Base-by-base conservation (phyloP, 768 basidiomycete species). In the Tephrocybe rancida region DNA sequence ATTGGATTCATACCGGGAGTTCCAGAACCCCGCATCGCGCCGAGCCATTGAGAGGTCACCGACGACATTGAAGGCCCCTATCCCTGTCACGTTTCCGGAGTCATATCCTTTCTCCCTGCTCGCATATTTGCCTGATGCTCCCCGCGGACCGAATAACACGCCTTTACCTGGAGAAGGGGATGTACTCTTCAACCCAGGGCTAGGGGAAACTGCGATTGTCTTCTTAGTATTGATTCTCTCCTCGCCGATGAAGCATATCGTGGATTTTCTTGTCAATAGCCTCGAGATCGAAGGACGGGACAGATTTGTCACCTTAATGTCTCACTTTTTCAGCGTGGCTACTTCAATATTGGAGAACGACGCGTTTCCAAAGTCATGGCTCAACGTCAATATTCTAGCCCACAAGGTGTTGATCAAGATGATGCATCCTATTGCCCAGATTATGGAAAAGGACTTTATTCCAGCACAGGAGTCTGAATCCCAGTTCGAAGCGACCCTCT, bases 21-120 rank as follows among this genome's bases (percentile, higher is more conserved):
- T 92, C 42, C 85, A 89, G 60, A 85, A 72, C 59, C 75, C 85
- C 0, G 80, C 76, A 0, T 89, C 88, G 18, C 79, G 78, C 35
- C 82, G 81, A 48, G 84, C 86, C 1, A 81, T 98, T 41, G 87
- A 89, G 62, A 84, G 81, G 43, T 79, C 87, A 0, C 75, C 78
- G 1, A 77, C 82, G 2, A 85, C 87, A 2, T 71, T 77, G 24
- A 82, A 85, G 44, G 71, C 85, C 19, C 65, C 75, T 1, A 66
- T 80, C 2, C 95, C 94, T 0, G 85, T 91, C 39, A 88, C 90
- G 1, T 98, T 98, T 72, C 96, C 96, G 0, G 90, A 94, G 58
- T 88, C 95, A 0, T 95, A 98, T 67, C 96, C 96, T 0, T 95
- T 97, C 69, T 87, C 92, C 5, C 77, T 98, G 18, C 63, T 92